These are phyloP conservation scores for Cercospora sesami DNA, from an alignment of 2,329 filamentous ascomycete species.

Conservation along the genomic window DNA sequence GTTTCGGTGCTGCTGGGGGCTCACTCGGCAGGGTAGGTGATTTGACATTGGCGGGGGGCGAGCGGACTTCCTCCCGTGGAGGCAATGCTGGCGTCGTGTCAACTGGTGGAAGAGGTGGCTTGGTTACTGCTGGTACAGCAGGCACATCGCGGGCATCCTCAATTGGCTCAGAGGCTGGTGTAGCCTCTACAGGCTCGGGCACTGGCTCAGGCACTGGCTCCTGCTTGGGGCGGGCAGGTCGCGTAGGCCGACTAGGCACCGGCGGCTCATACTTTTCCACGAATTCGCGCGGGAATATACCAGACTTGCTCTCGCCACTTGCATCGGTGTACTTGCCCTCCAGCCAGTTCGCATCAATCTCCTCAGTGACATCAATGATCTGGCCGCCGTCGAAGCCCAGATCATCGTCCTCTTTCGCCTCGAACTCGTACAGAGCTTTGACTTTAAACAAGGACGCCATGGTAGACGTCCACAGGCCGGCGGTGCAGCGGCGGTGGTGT, in stretches of 20 bases:
- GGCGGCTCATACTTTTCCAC: constrained; percentile 94
- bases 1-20: constrained; percentile 39
- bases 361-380: constrained; percentile 88
- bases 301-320: constrained; percentile 71
- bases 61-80: constrained; percentile 30
- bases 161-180: constrained; percentile 28
- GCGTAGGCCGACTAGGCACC: constrained; percentile 79
- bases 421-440: constrained; percentile 93
- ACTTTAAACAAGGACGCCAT: constrained; percentile 71
- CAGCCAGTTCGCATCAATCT: constrained; percentile 94
- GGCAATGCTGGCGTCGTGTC: constrained; percentile 30
- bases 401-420: constrained; percentile 90
- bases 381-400: constrained; percentile 82
- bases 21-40: constrained; percentile 23
- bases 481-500: constrained; percentile 13
- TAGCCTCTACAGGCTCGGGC: constrained; percentile 30
- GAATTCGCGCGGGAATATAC: constrained; percentile 94
- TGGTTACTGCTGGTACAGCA: constrained; percentile 38
- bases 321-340: constrained; percentile 81
- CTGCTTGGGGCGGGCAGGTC: constrained; percentile 68
- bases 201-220: constrained; percentile 44
- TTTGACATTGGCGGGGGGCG: constrained; percentile 30
- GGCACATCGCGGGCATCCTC: constrained; percentile 32
- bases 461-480: constrained; percentile 1
- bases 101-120: constrained; percentile 42